A percentile compares a stretch with the other conserved stretches of the same genome.
phyloP scores from a whole-genome alignment of 306 rosid genomes.

The Medicago arabica region DNA sequence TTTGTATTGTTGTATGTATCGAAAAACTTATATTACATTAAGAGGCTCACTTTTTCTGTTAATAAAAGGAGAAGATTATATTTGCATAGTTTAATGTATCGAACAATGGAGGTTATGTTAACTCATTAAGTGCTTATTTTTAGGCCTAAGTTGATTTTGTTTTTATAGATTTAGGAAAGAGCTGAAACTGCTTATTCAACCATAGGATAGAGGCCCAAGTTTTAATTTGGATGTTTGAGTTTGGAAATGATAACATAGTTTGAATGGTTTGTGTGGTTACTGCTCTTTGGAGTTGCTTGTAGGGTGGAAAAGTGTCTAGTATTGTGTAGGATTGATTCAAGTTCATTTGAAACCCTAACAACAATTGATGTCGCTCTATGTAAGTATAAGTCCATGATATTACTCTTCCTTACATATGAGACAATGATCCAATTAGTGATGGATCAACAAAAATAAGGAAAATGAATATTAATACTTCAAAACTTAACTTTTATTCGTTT shows the following conservation, averaged over 20 bases:
- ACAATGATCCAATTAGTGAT: neutral
- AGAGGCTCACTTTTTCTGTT: slow-evolving; percentile 42
- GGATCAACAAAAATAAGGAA: neutral
- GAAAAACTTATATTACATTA: slow-evolving; percentile 8
- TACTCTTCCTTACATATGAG: neutral
- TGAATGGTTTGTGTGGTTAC: neutral
- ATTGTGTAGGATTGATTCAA: neutral
- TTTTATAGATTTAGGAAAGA: neutral
- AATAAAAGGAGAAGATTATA: slow-evolving; percentile 29
- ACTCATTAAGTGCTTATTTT: neutral
- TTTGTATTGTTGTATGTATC: slow-evolving; percentile 32
- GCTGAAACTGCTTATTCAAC: neutral
- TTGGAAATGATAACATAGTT: neutral
- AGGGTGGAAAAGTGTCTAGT: neutral
- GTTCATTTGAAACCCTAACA: neutral
- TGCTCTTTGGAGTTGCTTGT: neutral
- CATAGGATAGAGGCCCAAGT: neutral
- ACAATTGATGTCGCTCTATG: neutral
- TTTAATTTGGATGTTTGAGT: neutral
- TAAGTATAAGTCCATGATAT: neutral
- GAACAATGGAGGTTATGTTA: neutral
- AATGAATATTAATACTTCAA: no score
- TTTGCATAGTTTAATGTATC: neutral
- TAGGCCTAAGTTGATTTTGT: neutral
- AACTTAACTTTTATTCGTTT: neutral